Conservation (phyloP, 1,284 basidiomycete species). For the Stygiomarasmius scandens region DNA sequence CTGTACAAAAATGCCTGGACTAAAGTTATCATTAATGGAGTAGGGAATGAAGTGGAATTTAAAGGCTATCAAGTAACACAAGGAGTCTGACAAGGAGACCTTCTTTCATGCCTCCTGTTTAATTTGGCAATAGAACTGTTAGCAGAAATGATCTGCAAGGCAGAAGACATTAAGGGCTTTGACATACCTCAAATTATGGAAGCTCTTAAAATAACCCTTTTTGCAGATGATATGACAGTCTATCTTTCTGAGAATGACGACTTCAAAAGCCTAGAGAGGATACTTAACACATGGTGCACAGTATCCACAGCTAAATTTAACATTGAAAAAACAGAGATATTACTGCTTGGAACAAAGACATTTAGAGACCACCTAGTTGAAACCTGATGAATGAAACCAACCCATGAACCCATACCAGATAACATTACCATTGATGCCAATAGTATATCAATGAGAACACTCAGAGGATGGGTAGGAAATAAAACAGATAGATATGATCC, state of each 20-base stretch:
- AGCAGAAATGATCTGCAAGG: constrained; percentile 18
- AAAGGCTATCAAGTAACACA: constrained; percentile 1
- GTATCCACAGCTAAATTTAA: constrained; percentile 39
- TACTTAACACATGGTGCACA: constrained; percentile 31
- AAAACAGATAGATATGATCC: too few species aligned
- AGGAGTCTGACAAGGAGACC: constrained; percentile 29
- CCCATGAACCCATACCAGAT: too few species aligned
- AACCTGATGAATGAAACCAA: too few species aligned
- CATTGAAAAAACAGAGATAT: constrained; percentile 33
- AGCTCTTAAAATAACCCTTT: constrained; percentile 26
- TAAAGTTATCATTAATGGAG: constrained; percentile 21
- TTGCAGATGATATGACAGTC: constrained; percentile 33
- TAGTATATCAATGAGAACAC: too few species aligned
- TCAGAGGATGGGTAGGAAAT: too few species aligned
- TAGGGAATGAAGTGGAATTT: not conserved
- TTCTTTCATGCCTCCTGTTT: constrained; percentile 32
- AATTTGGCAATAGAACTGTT: constrained; percentile 29
- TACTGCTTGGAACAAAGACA: constrained; percentile 29
- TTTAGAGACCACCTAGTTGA: constrained; percentile 10
- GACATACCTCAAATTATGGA: constrained; percentile 15
- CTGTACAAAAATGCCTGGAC: constrained; percentile 24
- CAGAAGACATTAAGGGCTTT: constrained; percentile 19
- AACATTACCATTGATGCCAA: too few species aligned
- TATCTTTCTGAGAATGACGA: constrained; percentile 25
- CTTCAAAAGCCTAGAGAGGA: constrained; percentile 18